Percentiles rank a stretch among this genome's conserved stretches.
phyloP scores from a whole-genome alignment of 1,139 yeast genomes.

The Yamadazyma dushanensis region DNA sequence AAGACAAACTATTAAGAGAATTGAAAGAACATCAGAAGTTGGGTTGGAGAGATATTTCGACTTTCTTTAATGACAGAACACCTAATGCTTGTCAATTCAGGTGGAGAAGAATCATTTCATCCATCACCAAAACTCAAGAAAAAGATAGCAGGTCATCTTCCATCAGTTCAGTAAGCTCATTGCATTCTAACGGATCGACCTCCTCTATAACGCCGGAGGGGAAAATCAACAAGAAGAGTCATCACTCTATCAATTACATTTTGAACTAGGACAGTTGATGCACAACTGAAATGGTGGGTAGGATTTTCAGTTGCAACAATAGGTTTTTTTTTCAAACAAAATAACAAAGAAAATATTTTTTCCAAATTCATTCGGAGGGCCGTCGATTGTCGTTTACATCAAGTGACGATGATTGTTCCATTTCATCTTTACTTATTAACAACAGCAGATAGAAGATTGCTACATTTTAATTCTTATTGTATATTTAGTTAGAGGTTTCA shows the following conservation, averaged over 20 bases:
- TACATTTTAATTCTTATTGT: slow-evolving; percentile 4
- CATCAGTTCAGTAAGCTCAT: slow-evolving; percentile 6
- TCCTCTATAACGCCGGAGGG: slow-evolving; percentile 11
- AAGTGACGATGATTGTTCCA: too few relatives aligned
- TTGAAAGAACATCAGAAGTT: slow-evolving; percentile 42
- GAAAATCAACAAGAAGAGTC: slow-evolving; percentile 23
- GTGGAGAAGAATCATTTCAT: slow-evolving; percentile 42
- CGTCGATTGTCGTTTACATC: too few relatives aligned
- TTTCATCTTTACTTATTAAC: too few relatives aligned
- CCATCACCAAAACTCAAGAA: slow-evolving; percentile 10
- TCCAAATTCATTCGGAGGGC: background rate
- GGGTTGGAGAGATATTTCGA: slow-evolving; percentile 48
- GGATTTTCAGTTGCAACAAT: background rate
- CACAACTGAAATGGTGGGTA: background rate
- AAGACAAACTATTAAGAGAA: slow-evolving; percentile 37
- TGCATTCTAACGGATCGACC: slow-evolving; percentile 10
- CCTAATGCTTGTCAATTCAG: slow-evolving; percentile 51
- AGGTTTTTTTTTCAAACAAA: too few relatives aligned
- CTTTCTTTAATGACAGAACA: slow-evolving; percentile 43
- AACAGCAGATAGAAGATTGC: background rate
- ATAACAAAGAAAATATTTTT: background rate
- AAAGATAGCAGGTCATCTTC: slow-evolving; percentile 9
- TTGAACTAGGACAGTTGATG: slow-evolving; percentile 19
- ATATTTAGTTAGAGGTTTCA: slow-evolving; percentile 1
- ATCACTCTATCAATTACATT: slow-evolving; percentile 28